phyloP scores from a whole-genome alignment of 805 yeast species.

The Candida anglica region DNA sequence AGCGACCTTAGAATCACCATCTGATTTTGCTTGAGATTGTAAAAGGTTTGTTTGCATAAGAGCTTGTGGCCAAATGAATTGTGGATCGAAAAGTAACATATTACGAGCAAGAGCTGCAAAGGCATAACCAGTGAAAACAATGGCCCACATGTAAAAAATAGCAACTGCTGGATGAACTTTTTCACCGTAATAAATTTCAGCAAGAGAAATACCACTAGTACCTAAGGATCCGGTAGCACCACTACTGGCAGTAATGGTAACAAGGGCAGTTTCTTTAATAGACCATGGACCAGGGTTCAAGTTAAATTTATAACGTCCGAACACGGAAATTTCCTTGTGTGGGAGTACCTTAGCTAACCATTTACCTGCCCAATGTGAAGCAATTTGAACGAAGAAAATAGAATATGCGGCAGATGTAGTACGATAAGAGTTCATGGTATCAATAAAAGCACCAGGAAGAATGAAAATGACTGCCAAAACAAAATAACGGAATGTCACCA shows the following conservation, averaged over 20 bases:
- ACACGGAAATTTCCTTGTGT: constrained; percentile 11
- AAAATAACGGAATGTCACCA: constrained; percentile 33
- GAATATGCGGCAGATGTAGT: constrained; percentile 48
- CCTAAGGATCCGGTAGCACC: constrained; percentile 53
- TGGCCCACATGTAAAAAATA: constrained; percentile 45
- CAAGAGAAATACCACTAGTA: constrained; percentile 43
- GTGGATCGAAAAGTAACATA: constrained; percentile 44
- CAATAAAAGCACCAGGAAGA: constrained; percentile 40
- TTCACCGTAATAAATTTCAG: constrained; percentile 40
- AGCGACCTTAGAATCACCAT: constrained; percentile 12
- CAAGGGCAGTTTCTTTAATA: constrained; percentile 49
- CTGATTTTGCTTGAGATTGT: constrained; percentile 22
- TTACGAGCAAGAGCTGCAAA: constrained; percentile 48
- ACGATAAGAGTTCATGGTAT: constrained; percentile 38
- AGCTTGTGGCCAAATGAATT: constrained; percentile 48
- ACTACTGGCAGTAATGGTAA: constrained; percentile 48
- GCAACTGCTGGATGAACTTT: constrained; percentile 34
- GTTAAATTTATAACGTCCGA: constrained; percentile 22
- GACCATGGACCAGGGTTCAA: constrained; percentile 57
- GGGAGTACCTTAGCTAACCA: constrained; percentile 44
- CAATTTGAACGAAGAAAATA: constrained; percentile 49
- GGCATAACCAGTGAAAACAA: constrained; percentile 51
- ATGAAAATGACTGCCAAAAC: constrained; percentile 30
- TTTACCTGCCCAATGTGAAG: constrained; percentile 44
- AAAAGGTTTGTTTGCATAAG: constrained; percentile 49